These are phyloP conservation scores for Penicillium crystallinum DNA, from an alignment of 495 filamentous ascomycete species.

Conservation along the genomic window DNA sequence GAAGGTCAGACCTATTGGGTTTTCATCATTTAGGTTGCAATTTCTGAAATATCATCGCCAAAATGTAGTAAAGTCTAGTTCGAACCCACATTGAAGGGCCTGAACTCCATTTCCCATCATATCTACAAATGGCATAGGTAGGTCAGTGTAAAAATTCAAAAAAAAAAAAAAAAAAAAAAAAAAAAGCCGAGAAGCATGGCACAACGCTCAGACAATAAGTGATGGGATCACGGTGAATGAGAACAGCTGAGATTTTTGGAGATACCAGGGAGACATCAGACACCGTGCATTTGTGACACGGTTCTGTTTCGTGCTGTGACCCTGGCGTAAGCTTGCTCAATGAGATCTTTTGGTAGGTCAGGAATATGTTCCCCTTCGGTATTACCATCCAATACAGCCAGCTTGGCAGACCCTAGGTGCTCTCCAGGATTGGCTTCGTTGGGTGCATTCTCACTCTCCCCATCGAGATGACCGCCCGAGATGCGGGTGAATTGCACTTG, in stretches of 20 bases:
- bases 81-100: background rate
- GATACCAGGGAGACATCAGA: background rate
- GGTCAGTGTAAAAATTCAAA: background rate
- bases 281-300: background rate
- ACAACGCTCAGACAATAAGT: background rate
- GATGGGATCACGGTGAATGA: background rate
- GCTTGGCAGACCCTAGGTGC: background rate
- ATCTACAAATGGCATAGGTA: background rate
- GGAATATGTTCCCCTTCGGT: constrained; percentile 45
- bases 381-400: constrained; percentile 11
- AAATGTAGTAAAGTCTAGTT: background rate
- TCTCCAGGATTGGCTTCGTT: constrained; percentile 2
- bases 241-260: background rate
- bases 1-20: constrained; percentile 24
- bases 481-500: constrained; percentile 50
- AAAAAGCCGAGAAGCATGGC: background rate
- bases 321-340: constrained; percentile 48
- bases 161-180: background rate
- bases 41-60: too few relatives aligned
- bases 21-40: constrained; percentile 30
- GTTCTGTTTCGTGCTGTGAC: constrained; percentile 26
- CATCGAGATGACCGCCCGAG: constrained; percentile 33
- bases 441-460: constrained; percentile 4
- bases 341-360: constrained; percentile 47
- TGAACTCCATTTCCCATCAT: constrained; percentile 1